Percentiles rank a stretch among this genome's conserved stretches.
phyloP scores from a whole-genome alignment of 768 basidiomycete genomes.

The Boletellus ananas region DNA sequence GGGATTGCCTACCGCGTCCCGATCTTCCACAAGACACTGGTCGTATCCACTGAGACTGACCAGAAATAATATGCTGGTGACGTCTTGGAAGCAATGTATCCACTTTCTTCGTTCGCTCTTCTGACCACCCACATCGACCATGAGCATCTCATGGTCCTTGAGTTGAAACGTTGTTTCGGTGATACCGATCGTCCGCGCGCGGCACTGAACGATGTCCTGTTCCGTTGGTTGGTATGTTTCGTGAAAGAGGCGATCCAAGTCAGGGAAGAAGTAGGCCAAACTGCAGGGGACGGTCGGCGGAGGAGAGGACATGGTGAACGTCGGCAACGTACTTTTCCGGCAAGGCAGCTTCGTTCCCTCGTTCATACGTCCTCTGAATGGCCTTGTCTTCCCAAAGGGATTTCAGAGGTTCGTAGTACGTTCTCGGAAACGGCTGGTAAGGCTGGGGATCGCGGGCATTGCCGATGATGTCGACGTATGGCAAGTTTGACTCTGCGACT shows the following conservation, averaged over 20 bases:
- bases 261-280: slow-evolving; percentile 71
- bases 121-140: slow-evolving; percentile 94
- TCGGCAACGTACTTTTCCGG: slow-evolving; percentile 74
- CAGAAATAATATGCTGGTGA: slow-evolving; percentile 88
- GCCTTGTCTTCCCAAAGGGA: slow-evolving; percentile 74
- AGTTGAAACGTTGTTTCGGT: slow-evolving; percentile 83
- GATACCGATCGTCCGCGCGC: slow-evolving; percentile 88
- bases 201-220: slow-evolving; percentile 83
- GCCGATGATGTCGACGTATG: slow-evolving; percentile 60
- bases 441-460: slow-evolving; percentile 70
- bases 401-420: slow-evolving; percentile 64
- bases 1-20: slow-evolving; percentile 66
- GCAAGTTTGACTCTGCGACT: slow-evolving; percentile 57
- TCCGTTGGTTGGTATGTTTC: slow-evolving; percentile 70
- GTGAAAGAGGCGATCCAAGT: slow-evolving; percentile 76
- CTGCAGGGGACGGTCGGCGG: slow-evolving; percentile 32
- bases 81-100: slow-evolving; percentile 95
- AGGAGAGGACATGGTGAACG: background rate
- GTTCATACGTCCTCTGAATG: slow-evolving; percentile 68
- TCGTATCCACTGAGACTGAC: slow-evolving; percentile 93
- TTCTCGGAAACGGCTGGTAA: slow-evolving; percentile 71
- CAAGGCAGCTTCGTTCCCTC: slow-evolving; percentile 87
- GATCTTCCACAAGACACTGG: slow-evolving; percentile 90
- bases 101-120: slow-evolving; percentile 91
- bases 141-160: slow-evolving; percentile 77